Evolutionary conservation across 805 yeast genomes (phyloP).

Genomic region (Candida hungchunana): DNA sequence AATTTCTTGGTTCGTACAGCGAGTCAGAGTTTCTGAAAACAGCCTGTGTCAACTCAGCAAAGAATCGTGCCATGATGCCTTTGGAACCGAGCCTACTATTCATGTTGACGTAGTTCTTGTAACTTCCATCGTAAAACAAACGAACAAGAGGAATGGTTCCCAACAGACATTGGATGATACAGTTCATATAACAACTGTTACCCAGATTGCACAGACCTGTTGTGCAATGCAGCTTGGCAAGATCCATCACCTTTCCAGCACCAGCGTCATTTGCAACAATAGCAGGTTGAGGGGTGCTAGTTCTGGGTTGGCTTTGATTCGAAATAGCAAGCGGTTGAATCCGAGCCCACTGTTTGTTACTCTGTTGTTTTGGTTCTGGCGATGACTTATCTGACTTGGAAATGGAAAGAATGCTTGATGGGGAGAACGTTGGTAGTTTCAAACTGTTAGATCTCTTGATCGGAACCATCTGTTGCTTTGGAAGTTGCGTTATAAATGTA

Average conservation of each 20-base stretch:
- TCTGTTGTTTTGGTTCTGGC: not conserved
- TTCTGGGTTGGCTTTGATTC: constrained; percentile 1
- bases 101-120: constrained; percentile 63
- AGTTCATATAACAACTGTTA: constrained; percentile 91
- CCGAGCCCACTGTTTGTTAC: no score
- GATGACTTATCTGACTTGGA: constrained; percentile 2
- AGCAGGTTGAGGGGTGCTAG: constrained; percentile 11
- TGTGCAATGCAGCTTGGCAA: constrained; percentile 32
- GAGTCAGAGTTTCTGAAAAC: constrained; percentile 44
- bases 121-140: constrained; percentile 58
- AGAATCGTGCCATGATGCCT: constrained; percentile 70
- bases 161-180: constrained; percentile 78
- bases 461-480: not conserved
- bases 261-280: constrained; percentile 1
- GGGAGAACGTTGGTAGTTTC: constrained; percentile 6
- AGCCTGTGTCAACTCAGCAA: constrained; percentile 53
- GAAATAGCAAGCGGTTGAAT: no score
- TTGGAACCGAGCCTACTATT: constrained; percentile 74
- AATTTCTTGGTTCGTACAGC: constrained; percentile 54
- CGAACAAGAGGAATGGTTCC: constrained; percentile 64
- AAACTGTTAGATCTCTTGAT: constrained; percentile 8
- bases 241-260: constrained; percentile 1
- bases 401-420: constrained; percentile 3
- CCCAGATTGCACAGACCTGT: constrained; percentile 82
- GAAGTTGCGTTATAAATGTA: no score